Conservation (phyloP, 108 stramenopile genomes). For the Mediolabrus comicus region DNA sequence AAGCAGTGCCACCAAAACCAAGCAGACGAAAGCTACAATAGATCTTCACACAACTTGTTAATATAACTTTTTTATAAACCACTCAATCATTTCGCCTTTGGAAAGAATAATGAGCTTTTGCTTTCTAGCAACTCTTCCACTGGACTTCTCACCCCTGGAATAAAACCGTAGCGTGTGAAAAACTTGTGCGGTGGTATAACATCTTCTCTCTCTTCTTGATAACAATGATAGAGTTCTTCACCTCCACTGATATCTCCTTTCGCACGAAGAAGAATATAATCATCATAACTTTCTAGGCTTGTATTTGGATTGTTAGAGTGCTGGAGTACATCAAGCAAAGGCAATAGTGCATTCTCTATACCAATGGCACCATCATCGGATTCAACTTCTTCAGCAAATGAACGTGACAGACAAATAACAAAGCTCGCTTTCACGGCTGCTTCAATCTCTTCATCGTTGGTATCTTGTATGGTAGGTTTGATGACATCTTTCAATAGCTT, state of each 20-base stretch:
- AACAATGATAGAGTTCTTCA: slow-evolving; percentile 70
- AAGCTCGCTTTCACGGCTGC: slow-evolving; percentile 69
- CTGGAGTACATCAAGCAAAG: slow-evolving; percentile 72
- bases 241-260: slow-evolving; percentile 40
- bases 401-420: slow-evolving; percentile 65
- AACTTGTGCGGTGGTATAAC: slow-evolving; percentile 75
- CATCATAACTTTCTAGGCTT: slow-evolving; percentile 49
- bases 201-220: slow-evolving; percentile 74
- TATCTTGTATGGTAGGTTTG: slow-evolving; percentile 34
- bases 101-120: slow-evolving; percentile 67
- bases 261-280: slow-evolving; percentile 66
- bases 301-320: slow-evolving; percentile 70
- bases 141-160: slow-evolving; percentile 64
- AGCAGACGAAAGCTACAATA: background rate
- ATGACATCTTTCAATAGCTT: slow-evolving; percentile 47
- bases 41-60: background rate
- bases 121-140: slow-evolving; percentile 58
- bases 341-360: slow-evolving; percentile 55
- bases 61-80: background rate
- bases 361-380: slow-evolving; percentile 41
- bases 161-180: slow-evolving; percentile 79
- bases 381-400: slow-evolving; percentile 62
- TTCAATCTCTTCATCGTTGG: slow-evolving; percentile 32
- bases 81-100: background rate
- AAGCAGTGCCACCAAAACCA: background rate